phyloP scores from a whole-genome alignment of 2,329 filamentous ascomycete species.

The Microcera coccophila region DNA sequence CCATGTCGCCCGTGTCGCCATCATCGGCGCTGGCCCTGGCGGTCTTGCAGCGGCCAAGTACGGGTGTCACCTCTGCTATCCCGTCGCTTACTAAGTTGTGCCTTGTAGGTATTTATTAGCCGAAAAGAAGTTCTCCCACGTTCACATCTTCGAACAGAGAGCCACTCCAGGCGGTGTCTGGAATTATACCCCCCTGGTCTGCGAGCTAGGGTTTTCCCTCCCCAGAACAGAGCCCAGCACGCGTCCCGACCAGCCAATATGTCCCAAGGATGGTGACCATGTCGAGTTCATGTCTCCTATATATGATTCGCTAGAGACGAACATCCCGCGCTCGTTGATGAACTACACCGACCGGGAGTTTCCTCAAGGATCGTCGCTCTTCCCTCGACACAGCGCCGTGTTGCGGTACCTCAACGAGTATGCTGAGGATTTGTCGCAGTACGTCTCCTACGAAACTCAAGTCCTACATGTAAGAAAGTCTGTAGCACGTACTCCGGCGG shows the following conservation, averaged over 20 bases:
- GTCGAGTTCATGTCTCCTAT: slow-evolving; percentile 64
- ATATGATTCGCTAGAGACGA: slow-evolving; percentile 69
- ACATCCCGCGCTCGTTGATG: slow-evolving; percentile 72
- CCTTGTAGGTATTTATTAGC: slow-evolving; percentile 60
- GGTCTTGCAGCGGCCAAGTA: slow-evolving; percentile 58
- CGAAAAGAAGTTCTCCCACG: slow-evolving; percentile 57
- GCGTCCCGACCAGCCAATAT: slow-evolving; percentile 41
- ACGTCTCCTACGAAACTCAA: slow-evolving; percentile 60
- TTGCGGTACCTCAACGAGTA: slow-evolving; percentile 63
- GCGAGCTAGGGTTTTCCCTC: slow-evolving; percentile 26
- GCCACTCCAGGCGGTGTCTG: slow-evolving; percentile 64
- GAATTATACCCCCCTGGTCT: slow-evolving; percentile 53
- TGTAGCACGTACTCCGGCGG: slow-evolving; percentile 2
- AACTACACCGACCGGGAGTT: slow-evolving; percentile 61
- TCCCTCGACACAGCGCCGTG: slow-evolving; percentile 62
- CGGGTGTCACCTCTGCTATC: too few species aligned
- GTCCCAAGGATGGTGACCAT: slow-evolving; percentile 19
- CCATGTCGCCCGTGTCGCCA: slow-evolving; percentile 51
- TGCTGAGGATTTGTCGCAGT: slow-evolving; percentile 52
- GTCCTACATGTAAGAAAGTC: slow-evolving; percentile 44
- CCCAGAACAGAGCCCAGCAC: slow-evolving; percentile 30
- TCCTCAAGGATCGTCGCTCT: slow-evolving; percentile 55
- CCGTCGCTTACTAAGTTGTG: background rate
- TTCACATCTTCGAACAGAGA: slow-evolving; percentile 69
- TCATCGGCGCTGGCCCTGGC: slow-evolving; percentile 70